Conservation (phyloP, 2,329 filamentous ascomycete species). For the Grosmannia penicillata region DNA sequence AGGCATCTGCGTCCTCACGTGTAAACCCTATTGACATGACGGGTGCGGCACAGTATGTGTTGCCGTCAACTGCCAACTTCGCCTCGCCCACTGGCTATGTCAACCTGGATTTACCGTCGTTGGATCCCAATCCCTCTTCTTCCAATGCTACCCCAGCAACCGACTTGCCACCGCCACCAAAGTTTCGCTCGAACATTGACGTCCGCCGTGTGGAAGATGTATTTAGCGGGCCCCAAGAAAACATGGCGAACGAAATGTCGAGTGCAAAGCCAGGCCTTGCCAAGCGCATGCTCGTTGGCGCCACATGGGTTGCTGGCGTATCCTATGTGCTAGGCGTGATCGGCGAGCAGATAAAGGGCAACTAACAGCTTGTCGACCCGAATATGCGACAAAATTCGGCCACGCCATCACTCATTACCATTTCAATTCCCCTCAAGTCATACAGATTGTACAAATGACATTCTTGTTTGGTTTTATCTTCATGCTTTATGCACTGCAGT, state of each 20-base stretch:
- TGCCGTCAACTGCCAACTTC: slow-evolving; percentile 38
- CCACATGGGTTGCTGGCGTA: slow-evolving; percentile 36
- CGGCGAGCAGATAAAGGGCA: slow-evolving; percentile 39
- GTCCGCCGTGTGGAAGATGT: slow-evolving; percentile 30
- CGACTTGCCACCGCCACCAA: neutral
- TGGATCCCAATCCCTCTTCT: slow-evolving; percentile 4
- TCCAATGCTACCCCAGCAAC: slow-evolving; percentile 14
- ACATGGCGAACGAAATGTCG: neutral
- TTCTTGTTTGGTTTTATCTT: too few relatives aligned
- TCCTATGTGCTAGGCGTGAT: slow-evolving; percentile 44
- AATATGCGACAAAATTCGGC: slow-evolving; percentile 18
- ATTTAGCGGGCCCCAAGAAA: slow-evolving; percentile 24
- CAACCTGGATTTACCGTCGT: slow-evolving; percentile 36
- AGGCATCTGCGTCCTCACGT: too few relatives aligned
- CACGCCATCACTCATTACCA: too few relatives aligned
- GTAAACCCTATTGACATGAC: slow-evolving; percentile 48
- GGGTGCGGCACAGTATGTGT: slow-evolving; percentile 21
- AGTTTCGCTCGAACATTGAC: slow-evolving; percentile 27
- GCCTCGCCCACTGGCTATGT: slow-evolving; percentile 52
- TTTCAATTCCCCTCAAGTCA: too few relatives aligned
- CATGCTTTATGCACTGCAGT: too few relatives aligned
- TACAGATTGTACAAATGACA: too few relatives aligned
- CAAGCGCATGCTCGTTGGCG: slow-evolving; percentile 36
- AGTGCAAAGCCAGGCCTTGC: slow-evolving; percentile 16
- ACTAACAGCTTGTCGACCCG: too few relatives aligned